phyloP scores from a whole-genome alignment of 2,329 filamentous ascomycete species.

The Emergomyces pasteurianus region DNA sequence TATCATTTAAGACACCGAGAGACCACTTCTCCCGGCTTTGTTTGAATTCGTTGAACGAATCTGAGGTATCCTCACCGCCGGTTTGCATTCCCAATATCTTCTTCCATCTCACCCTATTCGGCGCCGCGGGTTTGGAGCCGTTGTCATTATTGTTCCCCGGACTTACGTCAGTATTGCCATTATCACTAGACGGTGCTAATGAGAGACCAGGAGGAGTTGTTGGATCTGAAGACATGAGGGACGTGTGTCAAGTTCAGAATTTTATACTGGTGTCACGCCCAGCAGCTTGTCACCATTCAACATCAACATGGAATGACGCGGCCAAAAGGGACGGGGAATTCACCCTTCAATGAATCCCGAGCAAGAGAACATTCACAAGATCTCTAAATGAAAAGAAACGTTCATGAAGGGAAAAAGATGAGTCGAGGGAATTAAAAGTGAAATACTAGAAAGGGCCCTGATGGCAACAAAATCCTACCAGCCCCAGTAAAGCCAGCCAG shows the following conservation, averaged over 20 bases:
- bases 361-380: not conserved
- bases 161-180: not conserved
- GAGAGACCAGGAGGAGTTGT: not conserved
- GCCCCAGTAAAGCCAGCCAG: not conserved
- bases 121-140: not conserved
- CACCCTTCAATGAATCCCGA: not conserved
- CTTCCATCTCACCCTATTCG: slow-evolving; percentile 6
- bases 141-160: not conserved
- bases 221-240: slow-evolving; percentile 1
- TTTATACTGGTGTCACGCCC: not conserved
- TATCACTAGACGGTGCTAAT: not conserved
- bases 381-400: not conserved
- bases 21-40: slow-evolving; percentile 36
- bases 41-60: slow-evolving; percentile 1
- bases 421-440: not conserved
- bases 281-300: not conserved
- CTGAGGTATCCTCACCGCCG: not conserved
- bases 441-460: not conserved
- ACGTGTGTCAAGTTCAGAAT: not conserved
- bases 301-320: not conserved
- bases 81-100: slow-evolving; percentile 8
- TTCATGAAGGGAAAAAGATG: not conserved
- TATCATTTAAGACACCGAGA: slow-evolving; percentile 75
- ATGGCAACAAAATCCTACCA: not conserved
- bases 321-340: not conserved